These are phyloP conservation scores for Cucurbita argyrosperma DNA, from an alignment of 306 rosid genomes.

Conservation along the genomic window DNA sequence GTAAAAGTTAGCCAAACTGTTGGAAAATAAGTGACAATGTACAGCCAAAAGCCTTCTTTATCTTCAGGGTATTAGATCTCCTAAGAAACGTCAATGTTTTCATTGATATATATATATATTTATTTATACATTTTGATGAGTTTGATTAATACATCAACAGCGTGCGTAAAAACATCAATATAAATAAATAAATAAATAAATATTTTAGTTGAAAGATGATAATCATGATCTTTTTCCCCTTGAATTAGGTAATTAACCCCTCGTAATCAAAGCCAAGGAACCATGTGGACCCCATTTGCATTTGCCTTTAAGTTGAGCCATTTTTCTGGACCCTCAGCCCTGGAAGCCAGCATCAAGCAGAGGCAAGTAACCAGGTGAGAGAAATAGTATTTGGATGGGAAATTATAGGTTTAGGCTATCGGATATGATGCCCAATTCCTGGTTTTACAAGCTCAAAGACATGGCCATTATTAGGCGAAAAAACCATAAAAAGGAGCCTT, in stretches of 20 bases:
- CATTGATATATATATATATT: too few relatives aligned
- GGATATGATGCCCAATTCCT: conserved; percentile 73
- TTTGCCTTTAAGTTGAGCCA: background rate
- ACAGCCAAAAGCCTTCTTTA: too few relatives aligned
- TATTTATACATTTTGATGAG: too few relatives aligned
- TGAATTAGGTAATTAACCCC: background rate
- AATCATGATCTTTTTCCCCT: background rate
- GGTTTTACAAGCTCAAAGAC: conserved; percentile 77
- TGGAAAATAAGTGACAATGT: background rate
- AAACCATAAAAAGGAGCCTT: conserved; percentile 18
- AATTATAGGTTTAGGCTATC: conserved; percentile 61
- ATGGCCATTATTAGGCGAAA: conserved; percentile 32
- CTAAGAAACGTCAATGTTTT: too few relatives aligned
- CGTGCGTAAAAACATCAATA: too few relatives aligned
- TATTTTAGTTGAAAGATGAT: background rate
- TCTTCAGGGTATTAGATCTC: too few relatives aligned
- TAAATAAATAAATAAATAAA: too few relatives aligned
- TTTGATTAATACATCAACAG: too few relatives aligned
- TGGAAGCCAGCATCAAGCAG: background rate
- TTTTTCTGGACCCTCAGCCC: background rate
- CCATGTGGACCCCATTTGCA: background rate
- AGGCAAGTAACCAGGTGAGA: background rate
- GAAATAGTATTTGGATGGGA: conserved; percentile 27
- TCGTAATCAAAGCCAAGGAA: background rate
- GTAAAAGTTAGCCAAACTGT: background rate